phyloP scores from a whole-genome alignment of 129 eudicot genomes.

The Helichrysum umbraculigerum region DNA sequence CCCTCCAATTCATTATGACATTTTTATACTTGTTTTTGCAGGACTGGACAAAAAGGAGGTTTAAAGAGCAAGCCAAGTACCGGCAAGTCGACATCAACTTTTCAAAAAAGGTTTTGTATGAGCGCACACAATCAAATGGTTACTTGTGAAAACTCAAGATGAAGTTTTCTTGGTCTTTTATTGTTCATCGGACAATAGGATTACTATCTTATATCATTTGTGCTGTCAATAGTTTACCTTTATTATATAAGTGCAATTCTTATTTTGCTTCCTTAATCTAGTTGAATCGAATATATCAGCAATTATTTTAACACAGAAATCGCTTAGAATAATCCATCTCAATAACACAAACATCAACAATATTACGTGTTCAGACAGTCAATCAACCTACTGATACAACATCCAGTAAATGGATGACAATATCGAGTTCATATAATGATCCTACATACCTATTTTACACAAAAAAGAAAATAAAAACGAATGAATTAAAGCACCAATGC shows the following conservation, averaged over 20 bases:
- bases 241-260: too few relatives aligned
- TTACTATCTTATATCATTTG: too few relatives aligned
- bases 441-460: conserved; percentile 7
- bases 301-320: too few relatives aligned
- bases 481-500: neutral
- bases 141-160: too few relatives aligned
- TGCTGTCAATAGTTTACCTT: too few relatives aligned
- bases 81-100: conserved; percentile 60
- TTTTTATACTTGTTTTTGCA: conserved; percentile 26
- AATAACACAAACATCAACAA: neutral
- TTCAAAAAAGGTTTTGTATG: conserved; percentile 75
- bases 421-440: conserved; percentile 4
- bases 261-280: too few relatives aligned
- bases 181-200: too few relatives aligned
- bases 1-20: neutral
- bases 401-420: neutral
- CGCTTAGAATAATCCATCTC: neutral
- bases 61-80: conserved; percentile 70
- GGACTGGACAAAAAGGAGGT: conserved; percentile 52
- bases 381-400: neutral
- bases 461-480: neutral
- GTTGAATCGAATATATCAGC: too few relatives aligned
- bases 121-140: neutral
- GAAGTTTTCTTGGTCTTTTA: too few relatives aligned
- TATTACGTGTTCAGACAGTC: too few relatives aligned